phyloP scores from a whole-genome alignment of 257 asterid genomes.

The Fraxinus quadrangulata region DNA sequence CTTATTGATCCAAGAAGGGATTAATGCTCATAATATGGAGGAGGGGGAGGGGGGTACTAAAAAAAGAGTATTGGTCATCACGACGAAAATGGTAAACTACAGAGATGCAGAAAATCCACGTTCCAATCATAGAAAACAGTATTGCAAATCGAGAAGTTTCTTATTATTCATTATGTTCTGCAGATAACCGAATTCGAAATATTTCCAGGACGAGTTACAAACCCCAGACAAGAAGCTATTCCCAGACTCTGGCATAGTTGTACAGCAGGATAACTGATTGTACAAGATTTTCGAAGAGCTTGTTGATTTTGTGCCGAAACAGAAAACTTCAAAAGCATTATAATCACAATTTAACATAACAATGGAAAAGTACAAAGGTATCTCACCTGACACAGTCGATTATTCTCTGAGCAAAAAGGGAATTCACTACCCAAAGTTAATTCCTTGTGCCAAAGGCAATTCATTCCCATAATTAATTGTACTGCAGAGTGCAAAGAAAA shows the following conservation, averaged over 20 bases:
- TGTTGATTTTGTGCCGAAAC: conserved; percentile 19
- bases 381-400: conserved; percentile 10
- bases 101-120: background rate
- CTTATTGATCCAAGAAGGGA: too few relatives aligned
- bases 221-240: background rate
- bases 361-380: background rate
- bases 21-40: too few relatives aligned
- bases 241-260: background rate
- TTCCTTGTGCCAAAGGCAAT: conserved; percentile 85
- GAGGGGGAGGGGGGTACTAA: too few relatives aligned
- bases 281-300: conserved; percentile 1
- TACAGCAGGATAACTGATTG: background rate
- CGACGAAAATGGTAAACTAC: too few relatives aligned
- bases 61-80: background rate
- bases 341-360: conserved; percentile 6
- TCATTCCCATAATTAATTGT: conserved; percentile 75
- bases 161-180: background rate
- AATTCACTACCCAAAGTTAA: conserved; percentile 60
- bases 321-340: background rate
- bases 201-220: background rate
- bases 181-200: background rate
- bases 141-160: background rate
- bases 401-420: background rate
- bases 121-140: background rate
- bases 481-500: conserved; percentile 39